These are phyloP conservation scores for Danielia reshetovae DNA, from an alignment of 805 yeast species.

Conservation along the genomic window DNA sequence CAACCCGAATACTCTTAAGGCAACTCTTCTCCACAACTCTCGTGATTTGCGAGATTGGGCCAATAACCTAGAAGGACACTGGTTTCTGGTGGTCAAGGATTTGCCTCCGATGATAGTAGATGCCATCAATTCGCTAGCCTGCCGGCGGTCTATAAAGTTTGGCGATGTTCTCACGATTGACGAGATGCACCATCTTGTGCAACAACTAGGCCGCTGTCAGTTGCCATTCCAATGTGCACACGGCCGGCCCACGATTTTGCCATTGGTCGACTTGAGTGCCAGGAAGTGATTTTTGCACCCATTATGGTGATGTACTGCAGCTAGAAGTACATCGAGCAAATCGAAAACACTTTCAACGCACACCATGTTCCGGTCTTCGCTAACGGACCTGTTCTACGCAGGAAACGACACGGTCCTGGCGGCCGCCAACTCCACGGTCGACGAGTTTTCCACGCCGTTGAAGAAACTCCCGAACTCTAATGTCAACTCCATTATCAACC, in stretches of 20 bases:
- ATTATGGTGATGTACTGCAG: too few relatives aligned
- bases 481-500: conserved; percentile 9
- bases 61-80: conserved; percentile 5
- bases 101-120: conserved; percentile 53
- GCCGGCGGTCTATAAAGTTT: conserved; percentile 68
- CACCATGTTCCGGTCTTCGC: conserved; percentile 6
- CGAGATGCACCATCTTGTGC: conserved; percentile 46
- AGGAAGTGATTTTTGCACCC: too few relatives aligned
- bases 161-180: conserved; percentile 47
- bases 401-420: conserved; percentile 3
- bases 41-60: conserved; percentile 1
- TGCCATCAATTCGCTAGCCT: conserved; percentile 56
- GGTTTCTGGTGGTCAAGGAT: conserved; percentile 19
- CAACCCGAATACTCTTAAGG: neutral
- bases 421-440: conserved; percentile 4
- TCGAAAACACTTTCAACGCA: too few relatives aligned
- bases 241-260: conserved; percentile 73
- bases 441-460: conserved; percentile 9
- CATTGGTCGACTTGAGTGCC: conserved; percentile 32
- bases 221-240: conserved; percentile 82
- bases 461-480: conserved; percentile 10
- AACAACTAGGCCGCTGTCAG: conserved; percentile 42
- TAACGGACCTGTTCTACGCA: conserved; percentile 7
- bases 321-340: too few relatives aligned
- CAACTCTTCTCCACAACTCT: neutral